Base-by-base conservation (phyloP, 2,329 filamentous ascomycete genomes). In the Arthrobotrys megalospora region DNA sequence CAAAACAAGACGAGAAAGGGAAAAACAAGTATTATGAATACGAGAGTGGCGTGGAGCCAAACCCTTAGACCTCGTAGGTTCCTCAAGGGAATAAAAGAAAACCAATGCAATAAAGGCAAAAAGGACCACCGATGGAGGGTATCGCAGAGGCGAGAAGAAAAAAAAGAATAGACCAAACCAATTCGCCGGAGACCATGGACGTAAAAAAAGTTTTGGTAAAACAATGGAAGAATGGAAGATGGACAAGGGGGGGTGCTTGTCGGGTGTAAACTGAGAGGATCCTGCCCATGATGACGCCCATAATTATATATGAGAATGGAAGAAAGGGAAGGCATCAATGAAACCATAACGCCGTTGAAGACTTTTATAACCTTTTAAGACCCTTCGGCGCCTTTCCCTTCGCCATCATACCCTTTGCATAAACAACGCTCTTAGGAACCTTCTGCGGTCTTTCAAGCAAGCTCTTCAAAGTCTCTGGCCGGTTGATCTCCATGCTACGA, bases 331-430 rank as follows among this genome's bases (percentile, higher is more conserved):
- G 38, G 38, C n/a, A 41, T 10, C 6, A 58, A 60, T 28, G 8
- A 43, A 55, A 60, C 24, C 16, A 47, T 60, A 60, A 58, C n/a
- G 34, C 55, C 55, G 11, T 14, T 8, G 34, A 32, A 62, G 50
- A 38, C 32, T 21, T 60, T 71, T 71, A 77, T 71, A 77, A 53
- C 36, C 73, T 70, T 47, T 67, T 77, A 24, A 77, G 36, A 7
- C 73, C 73, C 21, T 71, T 77, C 7, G 73, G 73, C 50, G 73
- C 73, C 19, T 50, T 41, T 32, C 67, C 62, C 19, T 71, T 77
- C 5, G 50, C 52, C 36, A 34, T 68, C 73, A 77, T 71, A 16
- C 62, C 66, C 45, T 77, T 77, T 3, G 73, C 53, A 36, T 77
- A 77, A 11, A 77, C 73, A 10, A 77, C 66, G 16, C 73, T 71